Conservation (phyloP, 306 rosid species). For the Quillaja saponaria region DNA sequence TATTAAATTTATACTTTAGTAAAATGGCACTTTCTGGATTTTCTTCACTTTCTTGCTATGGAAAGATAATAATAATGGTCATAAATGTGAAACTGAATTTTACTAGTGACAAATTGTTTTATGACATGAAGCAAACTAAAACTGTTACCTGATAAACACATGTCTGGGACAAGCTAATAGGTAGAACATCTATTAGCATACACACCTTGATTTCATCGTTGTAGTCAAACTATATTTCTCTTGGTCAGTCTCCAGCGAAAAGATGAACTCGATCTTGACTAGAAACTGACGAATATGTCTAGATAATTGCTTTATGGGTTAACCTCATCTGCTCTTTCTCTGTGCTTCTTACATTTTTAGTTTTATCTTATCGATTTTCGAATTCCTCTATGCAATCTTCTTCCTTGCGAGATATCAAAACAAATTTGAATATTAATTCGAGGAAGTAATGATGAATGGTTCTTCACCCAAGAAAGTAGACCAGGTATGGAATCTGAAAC, state of each 20-base stretch:
- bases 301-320: slow-evolving; percentile 9
- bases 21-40: slow-evolving; percentile 11
- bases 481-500: slow-evolving; percentile 32
- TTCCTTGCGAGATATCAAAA: slow-evolving; percentile 4
- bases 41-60: slow-evolving; percentile 10
- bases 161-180: neutral
- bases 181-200: neutral
- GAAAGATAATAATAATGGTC: slow-evolving; percentile 29
- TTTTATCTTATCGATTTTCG: slow-evolving; percentile 9
- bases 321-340: slow-evolving; percentile 7
- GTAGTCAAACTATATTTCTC: neutral
- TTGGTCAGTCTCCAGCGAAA: neutral
- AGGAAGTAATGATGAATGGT: slow-evolving; percentile 17
- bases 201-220: slow-evolving; percentile 18
- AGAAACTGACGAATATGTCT: slow-evolving; percentile 11
- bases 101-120: slow-evolving; percentile 22
- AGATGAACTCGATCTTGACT: slow-evolving; percentile 11
- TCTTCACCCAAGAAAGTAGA: slow-evolving; percentile 22
- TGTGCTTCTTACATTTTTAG: neutral
- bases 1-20: slow-evolving; percentile 11
- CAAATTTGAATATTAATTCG: slow-evolving; percentile 18
- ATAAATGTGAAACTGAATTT: slow-evolving; percentile 19
- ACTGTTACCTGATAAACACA: slow-evolving; percentile 6
- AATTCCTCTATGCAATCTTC: slow-evolving; percentile 10
- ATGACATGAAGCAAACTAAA: neutral